Base-by-base conservation (phyloP, 306 rosid genomes). In the Glycine tomentella region DNA sequence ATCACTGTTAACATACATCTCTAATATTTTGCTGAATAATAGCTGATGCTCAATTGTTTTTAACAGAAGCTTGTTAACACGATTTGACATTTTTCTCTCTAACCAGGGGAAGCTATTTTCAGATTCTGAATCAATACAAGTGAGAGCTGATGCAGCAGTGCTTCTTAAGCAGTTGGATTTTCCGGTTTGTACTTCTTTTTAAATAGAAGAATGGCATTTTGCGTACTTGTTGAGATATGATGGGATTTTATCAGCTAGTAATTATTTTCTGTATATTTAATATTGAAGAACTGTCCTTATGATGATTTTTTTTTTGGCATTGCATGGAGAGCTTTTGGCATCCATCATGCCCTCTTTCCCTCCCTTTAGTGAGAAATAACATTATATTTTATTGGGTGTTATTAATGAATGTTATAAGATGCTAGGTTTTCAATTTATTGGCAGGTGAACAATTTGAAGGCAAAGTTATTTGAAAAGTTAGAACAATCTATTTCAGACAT, bases 101-200 rank as follows among this genome's bases (percentile, higher is more conserved):
- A 63, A 82, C 49, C 85, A 95, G 99, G 98, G 86, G 68, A 95
- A 87, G 92, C 88, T 95, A 71, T 95, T 93, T 86, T 91, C 98
- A 46, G 99, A 95, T 84, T 87, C 89, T 55, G 98, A 95, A 85
- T 93, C 97, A 76, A 88, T 95, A 58, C 98, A 95, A 85, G 86
- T 87, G 77, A 93, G 99, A 90, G 94, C 99, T 7, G 99, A 93
- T 81, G 96, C 97, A 86, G 98, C 97, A 51, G 91, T 93, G 83
- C 98, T 95, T 81, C 98, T 95, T 81, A 93, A 91, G 91, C 94
- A 87, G 90, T 82, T 95, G 87, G 87, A 95, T 82, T 95, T 90
- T 82, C 94, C 94, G 80, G 99, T 95, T 77, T 14, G 96, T 84
- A 69, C 84, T 77, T 77, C 63, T 52, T 77, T 76, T 74, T 58